phyloP scores from a whole-genome alignment of 108 stramenopile genomes.

The Seminavis robusta region DNA sequence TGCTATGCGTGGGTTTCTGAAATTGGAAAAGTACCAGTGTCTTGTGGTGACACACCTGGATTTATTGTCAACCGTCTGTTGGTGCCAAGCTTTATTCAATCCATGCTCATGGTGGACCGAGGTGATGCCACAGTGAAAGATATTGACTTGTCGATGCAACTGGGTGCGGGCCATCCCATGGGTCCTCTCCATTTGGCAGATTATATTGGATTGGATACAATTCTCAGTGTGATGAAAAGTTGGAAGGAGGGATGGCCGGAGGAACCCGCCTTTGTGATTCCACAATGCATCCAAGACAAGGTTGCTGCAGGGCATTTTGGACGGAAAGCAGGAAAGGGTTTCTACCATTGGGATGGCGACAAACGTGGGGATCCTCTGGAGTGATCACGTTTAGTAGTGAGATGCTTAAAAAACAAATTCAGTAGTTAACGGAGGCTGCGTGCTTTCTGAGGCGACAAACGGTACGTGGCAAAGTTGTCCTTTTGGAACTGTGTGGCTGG shows the following conservation, averaged over 20 bases:
- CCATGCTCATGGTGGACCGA: conserved; percentile 93
- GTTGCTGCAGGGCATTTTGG: conserved; percentile 92
- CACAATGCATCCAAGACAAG: conserved; percentile 74
- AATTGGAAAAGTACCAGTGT: conserved; percentile 91
- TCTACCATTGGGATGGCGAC: conserved; percentile 86
- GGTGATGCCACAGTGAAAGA: conserved; percentile 89
- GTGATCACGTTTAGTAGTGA: conserved; percentile 1
- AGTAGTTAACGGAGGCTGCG: no score
- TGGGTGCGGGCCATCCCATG: conserved; percentile 99
- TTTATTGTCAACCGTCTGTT: conserved; percentile 99
- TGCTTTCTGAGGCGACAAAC: neutral
- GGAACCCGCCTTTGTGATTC: conserved; percentile 91
- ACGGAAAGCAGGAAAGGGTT: conserved; percentile 96
- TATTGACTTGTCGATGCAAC: conserved; percentile 95
- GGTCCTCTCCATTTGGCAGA: conserved; percentile 92
- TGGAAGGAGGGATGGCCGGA: conserved; percentile 79
- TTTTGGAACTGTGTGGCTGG: no score
- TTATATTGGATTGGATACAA: conserved; percentile 96
- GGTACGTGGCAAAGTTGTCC: neutral
- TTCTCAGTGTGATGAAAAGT: conserved; percentile 83
- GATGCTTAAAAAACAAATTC: no score
- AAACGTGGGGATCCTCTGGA: conserved; percentile 73
- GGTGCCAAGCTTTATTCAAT: conserved; percentile 88
- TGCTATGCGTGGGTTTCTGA: conserved; percentile 69
- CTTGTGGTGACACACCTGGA: conserved; percentile 94